Base-by-base conservation (phyloP, 345 rosid genomes). In the Eucalyptus sideroxylon region DNA sequence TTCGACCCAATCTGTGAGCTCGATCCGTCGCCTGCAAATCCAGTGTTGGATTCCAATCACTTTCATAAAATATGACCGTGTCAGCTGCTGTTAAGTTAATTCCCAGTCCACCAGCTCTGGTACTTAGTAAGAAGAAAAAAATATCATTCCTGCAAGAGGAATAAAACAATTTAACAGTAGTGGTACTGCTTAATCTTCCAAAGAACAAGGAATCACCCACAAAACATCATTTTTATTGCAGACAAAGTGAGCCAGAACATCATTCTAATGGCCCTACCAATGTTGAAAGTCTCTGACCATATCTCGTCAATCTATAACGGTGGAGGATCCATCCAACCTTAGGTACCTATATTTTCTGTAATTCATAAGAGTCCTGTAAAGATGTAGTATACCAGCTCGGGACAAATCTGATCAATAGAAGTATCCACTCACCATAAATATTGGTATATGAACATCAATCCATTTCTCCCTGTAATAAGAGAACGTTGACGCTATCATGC, bases 21-120 rank as follows among this genome's bases (percentile, higher is more conserved):
- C 98, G 94, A 93, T 98, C 99, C 98, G 96, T 98, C 91, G 99
- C 99, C 92, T 98, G 99, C 88, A 98, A 94, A 94, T 98, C 99
- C 93, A 98, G 94, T 87, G 99, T 98, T 80, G 99, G 99, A 91
- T 98, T 98, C 99, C 99, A 98, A 91, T 98, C 99, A 91, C 99
- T 98, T 93, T 97, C 99, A 90, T 98, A 97, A 92, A 98, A 98
- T 67, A 98, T 98, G 90, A 97, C 99, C n/a, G 99, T 98, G 94
- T 98, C 99, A 17, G 99, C 99, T 82, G 99, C 99, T 27, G 99
- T 98, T 93, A 98, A 93, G 94, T 98, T 98, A 91, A 98, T 97
- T 88, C 99, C 99, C 91, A 98, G 94, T 81, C 99, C 99, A 91
- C 99, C 99, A 91, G 99, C 99, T 96, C 99, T 95, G 50, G 99